phyloP scores from a whole-genome alignment of 31 red algal species.

The Porphyra umbilicalis region DNA sequence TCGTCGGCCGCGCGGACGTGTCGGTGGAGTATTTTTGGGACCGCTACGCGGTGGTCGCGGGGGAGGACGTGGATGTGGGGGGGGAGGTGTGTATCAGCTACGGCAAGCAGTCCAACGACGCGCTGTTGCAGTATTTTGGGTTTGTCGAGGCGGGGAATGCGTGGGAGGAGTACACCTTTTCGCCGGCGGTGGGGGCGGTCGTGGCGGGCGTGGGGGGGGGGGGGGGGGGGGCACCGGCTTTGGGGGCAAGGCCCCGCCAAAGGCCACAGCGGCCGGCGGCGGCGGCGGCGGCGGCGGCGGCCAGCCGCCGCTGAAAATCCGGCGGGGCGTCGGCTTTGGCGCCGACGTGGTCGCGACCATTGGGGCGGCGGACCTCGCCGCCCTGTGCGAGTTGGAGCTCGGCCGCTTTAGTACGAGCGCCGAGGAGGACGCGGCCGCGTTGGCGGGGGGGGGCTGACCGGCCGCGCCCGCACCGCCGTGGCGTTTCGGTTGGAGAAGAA shows the following conservation, averaged over 20 bases:
- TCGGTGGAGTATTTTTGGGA: constrained; percentile 71
- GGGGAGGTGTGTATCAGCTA: constrained; percentile 91
- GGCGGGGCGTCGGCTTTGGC: neutral
- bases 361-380: neutral
- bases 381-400: neutral
- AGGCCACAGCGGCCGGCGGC: neutral
- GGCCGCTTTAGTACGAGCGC: neutral
- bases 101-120: constrained; percentile 77
- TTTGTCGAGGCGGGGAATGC: constrained; percentile 86
- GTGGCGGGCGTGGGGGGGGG: constrained; percentile 25
- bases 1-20: constrained; percentile 48
- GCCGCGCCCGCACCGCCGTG: neutral
- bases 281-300: neutral
- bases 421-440: neutral
- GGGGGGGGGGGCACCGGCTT: neutral
- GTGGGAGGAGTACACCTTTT: constrained; percentile 64
- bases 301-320: neutral
- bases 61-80: constrained; percentile 35
- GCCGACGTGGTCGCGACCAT: neutral
- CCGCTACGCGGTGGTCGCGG: constrained; percentile 42
- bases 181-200: constrained; percentile 16
- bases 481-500: neutral
- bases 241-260: neutral
- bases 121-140: constrained; percentile 78
- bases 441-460: neutral